Base-by-base conservation (phyloP, 192 early-diverging fungal species). In the Linnemannia hyalina region DNA sequence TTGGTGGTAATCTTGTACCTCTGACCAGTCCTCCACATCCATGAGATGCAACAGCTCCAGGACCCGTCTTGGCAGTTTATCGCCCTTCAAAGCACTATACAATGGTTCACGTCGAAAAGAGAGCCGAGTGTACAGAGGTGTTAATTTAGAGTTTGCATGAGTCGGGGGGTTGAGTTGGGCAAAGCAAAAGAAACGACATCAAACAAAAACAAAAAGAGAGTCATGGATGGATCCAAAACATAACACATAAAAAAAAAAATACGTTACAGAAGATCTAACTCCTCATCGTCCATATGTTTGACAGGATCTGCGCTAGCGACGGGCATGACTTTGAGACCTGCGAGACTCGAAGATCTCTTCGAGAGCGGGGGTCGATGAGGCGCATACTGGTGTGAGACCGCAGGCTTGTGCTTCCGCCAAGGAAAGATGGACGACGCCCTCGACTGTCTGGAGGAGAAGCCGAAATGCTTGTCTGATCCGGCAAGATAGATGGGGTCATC, bases 341-440 rank as follows among this genome's bases (percentile, higher is more conserved):
- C 79, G 15, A 86, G 72, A n/a, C 84, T 81, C 3, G 84, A 35
- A 35, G 35, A 81, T 41, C 84, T 65, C 63, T 86, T 86, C 76
- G 79, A 81, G 23, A 86, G 49, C 1, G 84, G 84, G 49, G 84
- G 84, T 42, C 84, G 84, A 46, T 86, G 84, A 10, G 84, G 84
- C 38, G 84, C 60, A 80, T 86, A 86, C 32, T 86, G 84, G 47
- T 86, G 84, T 52, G 44, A 86, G 23, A 86, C 84, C 0, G 84
- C 84, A 29, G 84, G 84, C n/a, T 78, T 80, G 68, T 86, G 78
- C 36, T 86, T 86, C 32, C 81, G 84, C 84, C 84, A 86, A 32
- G 84, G 84, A 70, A 86, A 86, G 68, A 86, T 86, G 32, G 84
- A 77, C 1, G 84, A 73, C 0, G 84, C 84, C 20, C 75, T 80